Percentiles rank a stretch among this genome's conserved stretches.
These are phyloP conservation scores for Aspergillus oerlinghausenensis DNA, from an alignment of 2,329 filamentous ascomycete genomes.

Conservation along the genomic window DNA sequence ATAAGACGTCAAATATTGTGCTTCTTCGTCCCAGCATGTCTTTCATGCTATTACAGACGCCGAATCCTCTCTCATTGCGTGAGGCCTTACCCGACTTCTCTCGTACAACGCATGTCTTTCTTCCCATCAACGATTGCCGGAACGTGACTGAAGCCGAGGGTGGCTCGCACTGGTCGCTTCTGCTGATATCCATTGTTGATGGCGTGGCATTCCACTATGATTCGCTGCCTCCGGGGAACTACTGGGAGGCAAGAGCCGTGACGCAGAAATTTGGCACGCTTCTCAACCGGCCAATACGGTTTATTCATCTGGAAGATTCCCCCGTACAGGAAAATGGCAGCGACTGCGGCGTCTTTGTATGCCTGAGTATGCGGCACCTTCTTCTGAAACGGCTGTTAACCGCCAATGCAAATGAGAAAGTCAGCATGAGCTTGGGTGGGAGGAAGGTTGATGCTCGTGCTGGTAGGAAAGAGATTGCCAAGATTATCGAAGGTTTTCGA, in stretches of 20 bases:
- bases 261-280: slow-evolving; percentile 65
- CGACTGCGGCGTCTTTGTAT: slow-evolving; percentile 95
- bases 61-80: slow-evolving; percentile 53
- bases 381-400: slow-evolving; percentile 76
- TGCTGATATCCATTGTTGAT: slow-evolving; percentile 84
- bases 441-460: slow-evolving; percentile 76
- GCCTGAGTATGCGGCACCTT: slow-evolving; percentile 90
- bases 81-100: slow-evolving; percentile 76
- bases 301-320: slow-evolving; percentile 76
- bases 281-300: slow-evolving; percentile 62
- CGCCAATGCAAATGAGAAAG: slow-evolving; percentile 76
- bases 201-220: slow-evolving; percentile 96
- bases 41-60: slow-evolving; percentile 78
- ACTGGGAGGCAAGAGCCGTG: slow-evolving; percentile 65
- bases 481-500: slow-evolving; percentile 78
- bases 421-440: slow-evolving; percentile 88
- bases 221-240: slow-evolving; percentile 72
- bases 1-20: slow-evolving; percentile 78
- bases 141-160: slow-evolving; percentile 76
- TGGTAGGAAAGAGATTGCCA: slow-evolving; percentile 84
- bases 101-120: slow-evolving; percentile 83
- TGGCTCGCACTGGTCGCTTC: slow-evolving; percentile 89
- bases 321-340: slow-evolving; percentile 89
- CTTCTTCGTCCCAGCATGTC: slow-evolving; percentile 91
- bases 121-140: slow-evolving; percentile 86